Conservation (phyloP, 371 early-diverging fungal species). For the Parasitella parasitica region DNA sequence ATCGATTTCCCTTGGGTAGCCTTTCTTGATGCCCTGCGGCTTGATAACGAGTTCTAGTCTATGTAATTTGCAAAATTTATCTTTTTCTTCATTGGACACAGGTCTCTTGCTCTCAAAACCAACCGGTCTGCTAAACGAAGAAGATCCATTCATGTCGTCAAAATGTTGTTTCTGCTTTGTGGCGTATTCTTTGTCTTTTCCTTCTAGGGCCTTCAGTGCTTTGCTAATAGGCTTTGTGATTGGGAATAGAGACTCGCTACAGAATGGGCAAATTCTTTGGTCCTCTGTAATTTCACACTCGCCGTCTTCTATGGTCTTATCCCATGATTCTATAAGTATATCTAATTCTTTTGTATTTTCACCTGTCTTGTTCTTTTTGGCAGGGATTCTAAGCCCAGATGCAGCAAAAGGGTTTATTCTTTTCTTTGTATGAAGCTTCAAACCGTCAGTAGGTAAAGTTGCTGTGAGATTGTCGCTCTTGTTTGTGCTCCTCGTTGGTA, state of each 20-base stretch:
- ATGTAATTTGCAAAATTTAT: constrained; percentile 55
- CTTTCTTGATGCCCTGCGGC: constrained; percentile 35
- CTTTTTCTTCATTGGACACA: constrained; percentile 10
- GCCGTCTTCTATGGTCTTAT: neutral
- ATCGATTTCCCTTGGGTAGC: constrained; percentile 47
- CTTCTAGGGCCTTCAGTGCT: constrained; percentile 14
- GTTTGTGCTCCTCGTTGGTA: no score
- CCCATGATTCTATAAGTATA: neutral
- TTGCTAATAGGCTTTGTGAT: constrained; percentile 2
- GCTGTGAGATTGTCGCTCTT: no score
- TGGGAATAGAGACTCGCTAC: neutral
- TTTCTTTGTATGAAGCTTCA: neutral
- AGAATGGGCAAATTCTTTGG: constrained; percentile 8
- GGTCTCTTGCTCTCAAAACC: neutral
- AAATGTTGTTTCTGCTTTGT: neutral
- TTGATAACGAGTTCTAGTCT: constrained; percentile 41
- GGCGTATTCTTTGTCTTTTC: constrained; percentile 17
- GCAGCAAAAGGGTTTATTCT: neutral
- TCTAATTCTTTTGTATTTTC: neutral
- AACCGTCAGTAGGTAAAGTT: no score
- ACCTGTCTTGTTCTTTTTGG: neutral
- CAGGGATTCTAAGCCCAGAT: neutral
- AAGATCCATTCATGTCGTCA: neutral
- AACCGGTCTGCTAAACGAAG: neutral
- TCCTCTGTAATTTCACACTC: neutral